These are phyloP conservation scores for Oenanthe sinensis DNA, from an alignment of 129 eudicot species.

Conservation along the genomic window DNA sequence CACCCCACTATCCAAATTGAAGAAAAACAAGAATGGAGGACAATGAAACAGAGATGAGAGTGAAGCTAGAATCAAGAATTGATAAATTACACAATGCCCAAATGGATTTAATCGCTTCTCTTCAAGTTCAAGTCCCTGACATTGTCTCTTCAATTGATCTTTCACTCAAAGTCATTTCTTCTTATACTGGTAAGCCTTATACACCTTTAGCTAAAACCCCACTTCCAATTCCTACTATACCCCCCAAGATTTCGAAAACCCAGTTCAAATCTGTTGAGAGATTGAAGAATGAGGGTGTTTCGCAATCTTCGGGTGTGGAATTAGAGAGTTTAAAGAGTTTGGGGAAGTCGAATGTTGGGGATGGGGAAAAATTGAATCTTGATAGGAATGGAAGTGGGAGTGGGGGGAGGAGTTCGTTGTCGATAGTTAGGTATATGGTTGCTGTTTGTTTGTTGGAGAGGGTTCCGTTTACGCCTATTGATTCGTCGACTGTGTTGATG, in stretches of 20 bases:
- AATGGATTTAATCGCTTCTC: slow-evolving; percentile 69
- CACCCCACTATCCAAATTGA: background rate
- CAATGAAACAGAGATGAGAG: slow-evolving; percentile 35
- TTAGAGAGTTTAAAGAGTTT: background rate
- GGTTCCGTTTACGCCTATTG: slow-evolving; percentile 73
- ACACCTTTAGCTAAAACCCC: slow-evolving; percentile 55
- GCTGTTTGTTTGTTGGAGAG: slow-evolving; percentile 78
- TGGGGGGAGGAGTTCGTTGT: slow-evolving; percentile 19
- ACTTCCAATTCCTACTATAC: slow-evolving; percentile 37
- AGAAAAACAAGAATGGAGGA: slow-evolving; percentile 32
- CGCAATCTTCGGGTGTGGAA: background rate
- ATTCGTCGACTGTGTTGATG: slow-evolving; percentile 60
- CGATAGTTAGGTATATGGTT: slow-evolving; percentile 72
- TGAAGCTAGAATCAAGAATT: slow-evolving; percentile 58
- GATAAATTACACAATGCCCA: slow-evolving; percentile 57
- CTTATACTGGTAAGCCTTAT: slow-evolving; percentile 54
- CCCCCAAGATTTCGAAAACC: slow-evolving; percentile 17
- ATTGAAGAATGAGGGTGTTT: background rate
- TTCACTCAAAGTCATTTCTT: slow-evolving; percentile 63
- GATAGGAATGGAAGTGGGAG: slow-evolving; percentile 32
- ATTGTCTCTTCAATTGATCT: slow-evolving; percentile 69
- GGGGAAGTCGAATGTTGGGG: background rate
- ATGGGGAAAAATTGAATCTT: slow-evolving; percentile 19
- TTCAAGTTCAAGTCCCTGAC: slow-evolving; percentile 64
- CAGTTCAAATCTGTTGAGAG: background rate